Base-by-base conservation (phyloP, 257 asterid species). In the Avicennia marina region DNA sequence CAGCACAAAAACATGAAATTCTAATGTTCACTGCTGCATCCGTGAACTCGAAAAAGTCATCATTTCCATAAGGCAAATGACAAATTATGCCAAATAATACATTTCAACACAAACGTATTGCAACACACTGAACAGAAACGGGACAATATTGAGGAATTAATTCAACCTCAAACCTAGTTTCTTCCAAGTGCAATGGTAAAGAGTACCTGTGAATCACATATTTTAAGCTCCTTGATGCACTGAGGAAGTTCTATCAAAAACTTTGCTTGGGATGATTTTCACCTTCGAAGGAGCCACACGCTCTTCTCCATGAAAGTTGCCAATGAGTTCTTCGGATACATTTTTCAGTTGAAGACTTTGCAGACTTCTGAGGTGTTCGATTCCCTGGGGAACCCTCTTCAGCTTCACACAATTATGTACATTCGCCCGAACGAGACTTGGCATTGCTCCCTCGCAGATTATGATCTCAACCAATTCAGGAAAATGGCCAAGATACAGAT, bases 361-460 rank as follows among this genome's bases (percentile, higher is more conserved):
- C 52, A 66, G 43, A 15, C 18, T 40, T 29, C 52, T 19, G 5
- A 70, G 62, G 36, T 57, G 19, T 20, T 63, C 66, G 15, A 70
- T 53, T 24, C 75, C 75, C 26, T 41, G 56, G 16, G 70, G 75
- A 24, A 70, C 57, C 62, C 36, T 33, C 25, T 50, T 65, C 58
- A 70, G 44, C 38, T 49, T 29, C 25, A 47, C 11, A 20, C 66
- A 70, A 8, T 57, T 5, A 10, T 53, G 48, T 21, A 70, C 18
- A 24, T 19, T 26, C 62, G 61, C 18, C 21, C 67, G 51, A 6
- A 2, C 55, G 2, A 70, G 63, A 4, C 39, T 38, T 10, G 75
- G 67, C 66, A 70, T 58, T 17, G 24, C 63, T 4, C 71, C 58
- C 27, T 58, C 24, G 12, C 11, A 11, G 22, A 66, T 56, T 27